Evolutionary conservation across 2,329 filamentous ascomycete genomes (phyloP).

Genomic region (Cylindrodendrum hubeiense): DNA sequence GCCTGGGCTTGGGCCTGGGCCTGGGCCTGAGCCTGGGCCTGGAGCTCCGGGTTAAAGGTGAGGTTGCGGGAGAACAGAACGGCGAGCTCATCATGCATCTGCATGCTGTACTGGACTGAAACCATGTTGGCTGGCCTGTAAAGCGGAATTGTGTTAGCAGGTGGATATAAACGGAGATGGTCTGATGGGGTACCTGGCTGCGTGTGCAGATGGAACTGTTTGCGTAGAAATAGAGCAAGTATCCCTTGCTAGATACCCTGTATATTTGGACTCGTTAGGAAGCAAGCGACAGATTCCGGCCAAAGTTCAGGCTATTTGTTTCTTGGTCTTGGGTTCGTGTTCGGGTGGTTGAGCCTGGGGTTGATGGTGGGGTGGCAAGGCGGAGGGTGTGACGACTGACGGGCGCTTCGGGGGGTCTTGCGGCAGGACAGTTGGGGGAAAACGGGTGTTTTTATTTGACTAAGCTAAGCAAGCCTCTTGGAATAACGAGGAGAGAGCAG

Average conservation of each 20-base stretch:
- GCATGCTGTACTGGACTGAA: conserved; percentile 61
- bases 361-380: conserved; percentile 34
- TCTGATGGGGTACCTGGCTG: conserved; percentile 29
- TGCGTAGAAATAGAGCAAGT: not conserved
- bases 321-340: conserved; percentile 3
- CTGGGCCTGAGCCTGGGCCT: conserved; percentile 32
- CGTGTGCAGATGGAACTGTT: conserved; percentile 1
- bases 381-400: conserved; percentile 31
- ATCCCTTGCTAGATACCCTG: conserved; percentile 10
- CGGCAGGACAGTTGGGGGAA: conserved; percentile 33
- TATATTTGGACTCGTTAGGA: not conserved
- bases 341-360: conserved; percentile 20
- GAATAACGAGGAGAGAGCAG: conserved; percentile 26
- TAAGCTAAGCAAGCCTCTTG: conserved; percentile 43
- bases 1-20: conserved; percentile 1
- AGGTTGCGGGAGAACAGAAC: conserved; percentile 83
- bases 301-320: conserved; percentile 11
- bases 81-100: conserved; percentile 85
- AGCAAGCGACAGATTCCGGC: not conserved
- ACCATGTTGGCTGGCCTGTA: conserved; percentile 49
- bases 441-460: conserved; percentile 41
- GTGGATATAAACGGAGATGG: conserved; percentile 11
- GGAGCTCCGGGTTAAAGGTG: conserved; percentile 66
- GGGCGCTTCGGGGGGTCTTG: conserved; percentile 33
- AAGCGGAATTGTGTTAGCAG: conserved; percentile 27